Conservation (phyloP, 1,284 basidiomycete species). For the Ustilago nuda region DNA sequence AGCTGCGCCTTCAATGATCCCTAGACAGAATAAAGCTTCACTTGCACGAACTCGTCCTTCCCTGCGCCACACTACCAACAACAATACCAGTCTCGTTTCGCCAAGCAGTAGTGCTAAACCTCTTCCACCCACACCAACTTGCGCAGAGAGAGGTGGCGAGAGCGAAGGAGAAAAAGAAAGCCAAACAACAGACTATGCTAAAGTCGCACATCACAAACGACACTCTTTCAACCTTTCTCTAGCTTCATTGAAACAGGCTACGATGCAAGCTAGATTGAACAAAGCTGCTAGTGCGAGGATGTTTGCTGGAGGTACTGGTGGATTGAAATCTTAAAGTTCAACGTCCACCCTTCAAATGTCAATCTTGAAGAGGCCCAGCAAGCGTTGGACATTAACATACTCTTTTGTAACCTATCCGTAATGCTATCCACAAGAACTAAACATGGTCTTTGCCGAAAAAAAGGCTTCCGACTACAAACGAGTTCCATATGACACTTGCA, state of each 20-base stretch:
- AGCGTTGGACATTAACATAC: no score
- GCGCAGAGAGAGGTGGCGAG: neutral
- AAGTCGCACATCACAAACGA: slow-evolving; percentile 12
- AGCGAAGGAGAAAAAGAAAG: neutral
- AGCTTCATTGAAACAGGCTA: slow-evolving; percentile 10
- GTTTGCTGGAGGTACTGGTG: neutral
- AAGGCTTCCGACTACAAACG: no score
- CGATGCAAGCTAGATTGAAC: slow-evolving; percentile 20
- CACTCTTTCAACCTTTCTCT: slow-evolving; percentile 6
- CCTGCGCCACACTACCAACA: neutral
- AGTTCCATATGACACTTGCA: no score
- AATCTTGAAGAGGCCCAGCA: no score
- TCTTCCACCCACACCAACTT: neutral
- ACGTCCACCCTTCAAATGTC: no score
- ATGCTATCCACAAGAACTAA: no score
- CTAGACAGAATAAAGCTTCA: slow-evolving; percentile 41
- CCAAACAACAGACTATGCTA: slow-evolving; percentile 3
- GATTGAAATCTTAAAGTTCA: neutral
- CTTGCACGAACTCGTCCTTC: slow-evolving; percentile 20
- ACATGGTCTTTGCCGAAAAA: no score
- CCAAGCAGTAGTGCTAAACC: neutral
- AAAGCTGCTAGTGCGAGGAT: slow-evolving; percentile 20
- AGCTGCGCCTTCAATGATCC: slow-evolving; percentile 33
- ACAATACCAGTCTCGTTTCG: neutral
- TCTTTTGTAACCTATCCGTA: no score